Evolutionary conservation across 129 eudicot species (phyloP).

Genomic region (Helianthus tuberosus): DNA sequence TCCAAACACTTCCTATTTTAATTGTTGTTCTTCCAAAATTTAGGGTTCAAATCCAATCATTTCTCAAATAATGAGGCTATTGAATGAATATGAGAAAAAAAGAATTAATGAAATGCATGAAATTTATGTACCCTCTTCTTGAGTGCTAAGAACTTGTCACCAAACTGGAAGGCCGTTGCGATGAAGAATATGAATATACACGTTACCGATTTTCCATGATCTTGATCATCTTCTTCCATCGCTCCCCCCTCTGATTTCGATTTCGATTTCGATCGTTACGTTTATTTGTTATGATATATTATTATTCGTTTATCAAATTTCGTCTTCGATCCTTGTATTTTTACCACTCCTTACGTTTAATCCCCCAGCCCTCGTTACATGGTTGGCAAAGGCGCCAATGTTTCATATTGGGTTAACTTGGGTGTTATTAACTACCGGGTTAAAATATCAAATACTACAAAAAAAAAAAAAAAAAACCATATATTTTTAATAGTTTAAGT

Average conservation of each 20-base stretch:
- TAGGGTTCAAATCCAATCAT: background rate
- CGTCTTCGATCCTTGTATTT: background rate
- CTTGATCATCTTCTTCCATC: conserved; percentile 34
- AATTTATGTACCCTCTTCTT: conserved; percentile 45
- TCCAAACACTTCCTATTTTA: too few species aligned
- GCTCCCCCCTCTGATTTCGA: background rate
- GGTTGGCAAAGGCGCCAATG: too few species aligned
- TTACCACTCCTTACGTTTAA: too few species aligned
- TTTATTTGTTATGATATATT: background rate
- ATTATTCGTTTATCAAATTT: background rate
- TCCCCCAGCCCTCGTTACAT: too few species aligned
- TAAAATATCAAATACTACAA: too few species aligned
- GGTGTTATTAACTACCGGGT: too few species aligned
- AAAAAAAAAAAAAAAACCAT: too few species aligned
- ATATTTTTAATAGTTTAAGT: too few species aligned
- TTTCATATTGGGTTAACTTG: too few species aligned
- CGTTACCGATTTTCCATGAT: conserved; percentile 45
- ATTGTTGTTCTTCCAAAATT: too few species aligned
- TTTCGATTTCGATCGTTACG: conserved; percentile 4
- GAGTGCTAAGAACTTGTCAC: conserved; percentile 44
- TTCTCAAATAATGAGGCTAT: background rate
- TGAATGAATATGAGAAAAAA: background rate
- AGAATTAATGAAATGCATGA: background rate
- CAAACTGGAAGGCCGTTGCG: conserved; percentile 49
- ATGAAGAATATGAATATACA: conserved; percentile 55